A percentile compares a stretch with the other conserved stretches of the same genome.
Conservation (phyloP, 257 asterid species). For the Solanum chilense region DNA sequence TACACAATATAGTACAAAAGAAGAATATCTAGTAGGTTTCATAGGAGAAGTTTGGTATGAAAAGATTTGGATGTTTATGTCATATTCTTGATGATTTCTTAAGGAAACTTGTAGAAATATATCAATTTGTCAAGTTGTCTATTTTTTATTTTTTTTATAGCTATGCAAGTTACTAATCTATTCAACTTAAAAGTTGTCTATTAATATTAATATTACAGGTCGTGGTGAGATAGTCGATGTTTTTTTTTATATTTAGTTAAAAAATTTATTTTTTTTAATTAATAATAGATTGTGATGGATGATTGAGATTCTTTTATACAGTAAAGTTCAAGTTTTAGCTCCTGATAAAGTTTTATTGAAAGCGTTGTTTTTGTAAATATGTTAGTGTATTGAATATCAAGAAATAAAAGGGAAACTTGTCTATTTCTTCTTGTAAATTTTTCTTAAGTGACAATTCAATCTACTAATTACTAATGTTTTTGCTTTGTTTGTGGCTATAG, state of each 20-base stretch:
- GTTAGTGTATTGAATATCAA: not conserved
- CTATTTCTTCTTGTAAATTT: not conserved
- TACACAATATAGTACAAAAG: not conserved
- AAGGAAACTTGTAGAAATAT: slow-evolving; percentile 6
- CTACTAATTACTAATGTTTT: not conserved
- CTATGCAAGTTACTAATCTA: not conserved
- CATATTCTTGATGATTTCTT: not conserved
- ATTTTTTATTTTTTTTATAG: not conserved
- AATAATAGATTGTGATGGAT: too few relatives aligned
- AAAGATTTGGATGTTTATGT: slow-evolving; percentile 2
- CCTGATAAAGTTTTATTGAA: not conserved
- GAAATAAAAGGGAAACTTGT: not conserved
- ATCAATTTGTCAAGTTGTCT: slow-evolving; percentile 1
- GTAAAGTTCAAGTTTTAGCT: not conserved
- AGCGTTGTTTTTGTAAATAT: too few relatives aligned
- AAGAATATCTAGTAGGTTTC: not conserved
- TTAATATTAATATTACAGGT: too few relatives aligned
- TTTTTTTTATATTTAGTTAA: too few relatives aligned
- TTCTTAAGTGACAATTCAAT: not conserved
- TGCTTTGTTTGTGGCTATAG: not conserved
- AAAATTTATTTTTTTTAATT: too few relatives aligned
- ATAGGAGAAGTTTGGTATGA: not conserved
- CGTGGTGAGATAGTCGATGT: not conserved
- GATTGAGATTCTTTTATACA: not conserved
- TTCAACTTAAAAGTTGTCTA: not conserved